These are phyloP conservation scores for Polyporus tsugae DNA, from an alignment of 1,284 basidiomycete genomes.

Conservation along the genomic window DNA sequence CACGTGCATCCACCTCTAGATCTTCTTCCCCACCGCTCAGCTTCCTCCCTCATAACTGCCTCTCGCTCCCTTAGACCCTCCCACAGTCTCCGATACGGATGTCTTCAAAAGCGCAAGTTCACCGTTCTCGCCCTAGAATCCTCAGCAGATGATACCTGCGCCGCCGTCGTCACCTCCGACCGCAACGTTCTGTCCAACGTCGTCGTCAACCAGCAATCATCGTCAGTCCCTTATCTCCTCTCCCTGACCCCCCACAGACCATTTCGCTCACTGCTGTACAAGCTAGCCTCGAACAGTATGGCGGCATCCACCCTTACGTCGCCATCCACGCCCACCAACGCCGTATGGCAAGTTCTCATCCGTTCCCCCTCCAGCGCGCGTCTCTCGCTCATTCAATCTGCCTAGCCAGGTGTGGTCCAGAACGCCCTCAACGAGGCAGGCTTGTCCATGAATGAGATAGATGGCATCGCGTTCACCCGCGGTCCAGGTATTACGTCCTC, in stretches of 20 bases:
- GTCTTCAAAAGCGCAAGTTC: constrained; percentile 42
- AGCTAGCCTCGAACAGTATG: constrained; percentile 68
- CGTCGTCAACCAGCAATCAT: constrained; percentile 79
- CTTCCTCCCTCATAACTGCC: not conserved
- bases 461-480: constrained; percentile 91
- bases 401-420: constrained; percentile 77
- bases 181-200: constrained; percentile 82
- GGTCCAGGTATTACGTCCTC: constrained; percentile 74
- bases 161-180: constrained; percentile 78
- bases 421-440: constrained; percentile 73
- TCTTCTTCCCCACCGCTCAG: not conserved
- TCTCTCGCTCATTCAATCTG: constrained; percentile 7
- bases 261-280: not conserved
- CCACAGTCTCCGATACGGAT: not conserved
- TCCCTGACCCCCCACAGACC: not conserved
- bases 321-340: constrained; percentile 81
- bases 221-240: constrained; percentile 31
- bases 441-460: constrained; percentile 67
- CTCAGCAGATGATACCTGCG: constrained; percentile 92
- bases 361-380: constrained; percentile 10
- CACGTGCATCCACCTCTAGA: constrained; percentile 17
- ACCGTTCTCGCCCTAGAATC: constrained; percentile 85
- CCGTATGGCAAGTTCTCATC: constrained; percentile 70
- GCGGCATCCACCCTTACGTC: constrained; percentile 86
- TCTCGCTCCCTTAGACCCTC: too few relatives aligned